These are phyloP conservation scores for Penicillium sp. DNA, from an alignment of 2,329 filamentous ascomycete species.

Conservation along the genomic window DNA sequence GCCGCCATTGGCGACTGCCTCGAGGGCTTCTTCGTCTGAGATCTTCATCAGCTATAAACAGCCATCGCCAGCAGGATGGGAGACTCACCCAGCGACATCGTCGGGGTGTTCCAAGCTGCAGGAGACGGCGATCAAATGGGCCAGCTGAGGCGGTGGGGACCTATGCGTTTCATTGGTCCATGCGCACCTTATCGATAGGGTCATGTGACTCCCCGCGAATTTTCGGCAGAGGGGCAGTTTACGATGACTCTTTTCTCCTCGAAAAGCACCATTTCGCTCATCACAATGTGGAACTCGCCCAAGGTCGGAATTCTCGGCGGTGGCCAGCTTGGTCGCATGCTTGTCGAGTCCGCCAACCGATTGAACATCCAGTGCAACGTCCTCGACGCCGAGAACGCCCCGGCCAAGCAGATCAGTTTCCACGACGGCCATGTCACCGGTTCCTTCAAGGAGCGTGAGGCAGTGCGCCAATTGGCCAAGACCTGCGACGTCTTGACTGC, in stretches of 20 bases:
- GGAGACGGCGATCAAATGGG: conserved; percentile 14
- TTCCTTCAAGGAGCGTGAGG: conserved; percentile 78
- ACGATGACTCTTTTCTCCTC: conserved; percentile 10
- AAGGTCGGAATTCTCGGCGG: conserved; percentile 53
- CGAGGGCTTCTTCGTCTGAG: conserved; percentile 51
- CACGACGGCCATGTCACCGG: conserved; percentile 71
- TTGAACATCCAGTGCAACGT: conserved; percentile 75
- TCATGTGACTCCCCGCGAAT: conserved; percentile 23
- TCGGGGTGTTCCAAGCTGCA: conserved; percentile 16
- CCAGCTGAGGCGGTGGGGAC: conserved; percentile 12
- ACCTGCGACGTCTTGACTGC: conserved; percentile 78
- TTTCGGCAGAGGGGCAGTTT: conserved; percentile 22
- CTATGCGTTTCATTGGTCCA: conserved; percentile 16
- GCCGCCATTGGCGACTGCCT: conserved; percentile 55
- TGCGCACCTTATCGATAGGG: conserved; percentile 21
- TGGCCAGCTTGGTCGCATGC: conserved; percentile 86
- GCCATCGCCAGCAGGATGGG: background rate
- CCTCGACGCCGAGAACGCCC: conserved; percentile 69
- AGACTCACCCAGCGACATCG: conserved; percentile 34
- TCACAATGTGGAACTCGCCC: conserved; percentile 38
- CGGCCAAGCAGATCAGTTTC: conserved; percentile 80
- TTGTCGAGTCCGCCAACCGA: conserved; percentile 77
- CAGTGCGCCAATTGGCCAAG: conserved; percentile 73
- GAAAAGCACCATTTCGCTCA: conserved; percentile 4
- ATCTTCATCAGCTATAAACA: conserved; percentile 4